Evolutionary conservation across 2,329 filamentous ascomycete genomes (phyloP).

Genomic region (Phoma herbarum): DNA sequence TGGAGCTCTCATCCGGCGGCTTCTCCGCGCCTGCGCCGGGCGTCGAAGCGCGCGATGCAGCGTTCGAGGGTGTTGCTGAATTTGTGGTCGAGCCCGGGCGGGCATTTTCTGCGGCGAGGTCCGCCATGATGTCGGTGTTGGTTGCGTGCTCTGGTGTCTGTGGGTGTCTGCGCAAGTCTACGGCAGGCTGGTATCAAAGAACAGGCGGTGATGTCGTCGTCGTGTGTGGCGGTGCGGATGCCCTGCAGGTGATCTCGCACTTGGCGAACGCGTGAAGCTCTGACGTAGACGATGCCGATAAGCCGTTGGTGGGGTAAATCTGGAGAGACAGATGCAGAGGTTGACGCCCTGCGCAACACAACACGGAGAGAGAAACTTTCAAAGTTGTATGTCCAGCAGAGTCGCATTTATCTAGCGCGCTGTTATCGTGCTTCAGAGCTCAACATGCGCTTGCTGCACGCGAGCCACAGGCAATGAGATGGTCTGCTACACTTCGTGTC

Average conservation of each 20-base stretch:
- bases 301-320: conserved; percentile 25
- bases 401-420: conserved; percentile 30
- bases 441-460: conserved; percentile 33
- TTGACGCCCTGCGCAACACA: conserved; percentile 15
- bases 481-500: conserved; percentile 37
- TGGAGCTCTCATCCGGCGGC: conserved; percentile 79
- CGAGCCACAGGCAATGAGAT: conserved; percentile 34
- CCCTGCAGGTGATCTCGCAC: conserved; percentile 21
- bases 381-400: conserved; percentile 16
- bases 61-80: conserved; percentile 46
- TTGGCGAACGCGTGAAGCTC: conserved; percentile 26
- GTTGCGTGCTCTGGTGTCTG: conserved; percentile 12
- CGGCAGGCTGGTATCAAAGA: conserved; percentile 11
- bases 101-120: conserved; percentile 41
- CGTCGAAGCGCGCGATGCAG: conserved; percentile 49
- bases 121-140: conserved; percentile 39
- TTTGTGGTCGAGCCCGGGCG: conserved; percentile 31
- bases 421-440: conserved; percentile 29
- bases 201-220: conserved; percentile 21
- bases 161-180: conserved; percentile 6
- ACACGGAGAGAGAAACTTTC: conserved; percentile 2
- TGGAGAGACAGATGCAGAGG: conserved; percentile 8
- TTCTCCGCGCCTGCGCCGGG: conserved; percentile 59
- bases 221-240: conserved; percentile 28
- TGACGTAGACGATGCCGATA: conserved; percentile 41